Evolutionary conservation across 306 rosid genomes (phyloP).

Genomic region (Castanopsis chinensis): DNA sequence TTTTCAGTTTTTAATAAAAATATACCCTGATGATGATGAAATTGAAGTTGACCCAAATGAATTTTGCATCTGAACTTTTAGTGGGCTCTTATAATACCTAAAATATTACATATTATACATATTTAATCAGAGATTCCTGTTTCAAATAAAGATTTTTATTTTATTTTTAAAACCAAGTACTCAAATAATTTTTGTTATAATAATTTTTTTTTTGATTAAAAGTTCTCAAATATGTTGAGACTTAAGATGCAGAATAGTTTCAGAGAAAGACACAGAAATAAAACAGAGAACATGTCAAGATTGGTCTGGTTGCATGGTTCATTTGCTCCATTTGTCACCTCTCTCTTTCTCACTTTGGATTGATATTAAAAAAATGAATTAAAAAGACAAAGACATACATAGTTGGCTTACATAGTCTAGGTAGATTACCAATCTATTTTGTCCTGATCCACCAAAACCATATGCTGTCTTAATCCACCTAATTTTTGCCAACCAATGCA

Average conservation of each 20-base stretch:
- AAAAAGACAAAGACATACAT: background rate
- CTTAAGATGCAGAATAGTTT: too few relatives aligned
- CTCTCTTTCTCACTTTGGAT: background rate
- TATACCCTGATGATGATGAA: too few relatives aligned
- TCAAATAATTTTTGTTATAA: too few relatives aligned
- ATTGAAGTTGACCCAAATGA: background rate
- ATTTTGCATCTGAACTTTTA: background rate
- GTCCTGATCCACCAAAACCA: background rate
- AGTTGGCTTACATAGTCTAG: background rate
- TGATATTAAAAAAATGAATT: background rate
- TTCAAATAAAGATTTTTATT: too few relatives aligned
- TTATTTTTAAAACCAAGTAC: too few relatives aligned
- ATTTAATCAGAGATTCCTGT: too few relatives aligned
- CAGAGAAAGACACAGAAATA: background rate
- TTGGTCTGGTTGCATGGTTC: background rate
- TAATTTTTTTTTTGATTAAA: too few relatives aligned
- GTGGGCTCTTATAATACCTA: too few relatives aligned
- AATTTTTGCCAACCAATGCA: conserved; percentile 23
- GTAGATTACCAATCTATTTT: conserved; percentile 1
- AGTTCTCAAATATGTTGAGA: too few relatives aligned
- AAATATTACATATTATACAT: too few relatives aligned
- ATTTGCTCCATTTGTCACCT: background rate
- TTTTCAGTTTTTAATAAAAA: too few relatives aligned
- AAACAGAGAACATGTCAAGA: background rate
- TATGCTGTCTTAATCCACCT: conserved; percentile 14